Percentiles rank a stretch among this genome's conserved stretches.
phyloP scores from a whole-genome alignment of 768 basidiomycete genomes.

The Tylopilus rubrobrunneus region DNA sequence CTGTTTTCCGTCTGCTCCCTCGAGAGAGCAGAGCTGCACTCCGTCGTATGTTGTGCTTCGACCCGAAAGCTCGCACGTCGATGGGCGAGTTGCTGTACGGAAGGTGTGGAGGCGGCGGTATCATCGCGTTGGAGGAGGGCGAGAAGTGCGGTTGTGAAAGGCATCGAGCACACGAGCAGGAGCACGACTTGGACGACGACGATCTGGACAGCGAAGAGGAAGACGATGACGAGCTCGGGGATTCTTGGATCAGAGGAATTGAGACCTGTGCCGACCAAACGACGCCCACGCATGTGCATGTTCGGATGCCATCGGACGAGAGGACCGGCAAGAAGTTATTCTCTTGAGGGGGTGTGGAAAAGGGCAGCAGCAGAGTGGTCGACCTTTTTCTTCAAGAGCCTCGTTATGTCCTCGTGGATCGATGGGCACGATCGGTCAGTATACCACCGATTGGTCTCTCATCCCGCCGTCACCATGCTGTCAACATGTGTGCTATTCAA shows the following conservation, averaged over 20 bases:
- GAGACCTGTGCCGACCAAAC: constrained; percentile 58
- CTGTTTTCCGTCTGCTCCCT: constrained; percentile 93
- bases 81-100: constrained; percentile 89
- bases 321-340: constrained; percentile 70
- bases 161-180: constrained; percentile 27
- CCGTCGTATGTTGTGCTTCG: constrained; percentile 90
- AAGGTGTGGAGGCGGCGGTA: constrained; percentile 63
- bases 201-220: constrained; percentile 16
- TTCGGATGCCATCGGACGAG: constrained; percentile 71
- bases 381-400: constrained; percentile 3
- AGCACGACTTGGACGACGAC: constrained; percentile 27
- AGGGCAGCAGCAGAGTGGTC: background rate
- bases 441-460: background rate
- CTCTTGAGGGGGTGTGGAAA: constrained; percentile 41
- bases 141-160: constrained; percentile 63
- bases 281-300: constrained; percentile 58
- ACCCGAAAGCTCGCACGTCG: constrained; percentile 85
- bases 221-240: constrained; percentile 76
- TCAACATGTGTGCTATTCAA: background rate
- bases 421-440: constrained; percentile 16
- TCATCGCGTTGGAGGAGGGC: constrained; percentile 45
- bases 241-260: constrained; percentile 83
- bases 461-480: background rate
- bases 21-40: constrained; percentile 88
- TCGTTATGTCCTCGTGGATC: constrained; percentile 13